A percentile compares a stretch with the other conserved stretches of the same genome.
phyloP scores from a whole-genome alignment of 352 stramenopile species.

The Elongisporangium undulatum region DNA sequence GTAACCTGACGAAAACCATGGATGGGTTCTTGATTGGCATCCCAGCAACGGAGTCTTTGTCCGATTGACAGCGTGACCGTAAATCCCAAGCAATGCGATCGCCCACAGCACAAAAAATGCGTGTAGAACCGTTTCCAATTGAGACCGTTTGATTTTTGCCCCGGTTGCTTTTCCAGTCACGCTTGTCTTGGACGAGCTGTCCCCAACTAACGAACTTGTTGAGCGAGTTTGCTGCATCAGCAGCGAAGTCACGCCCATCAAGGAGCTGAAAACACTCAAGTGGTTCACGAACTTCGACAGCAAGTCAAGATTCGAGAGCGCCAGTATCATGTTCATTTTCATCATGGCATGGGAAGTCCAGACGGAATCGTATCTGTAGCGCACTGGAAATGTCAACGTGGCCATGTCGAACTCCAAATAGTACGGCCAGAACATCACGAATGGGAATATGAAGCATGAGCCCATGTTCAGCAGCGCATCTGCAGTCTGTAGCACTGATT shows the following conservation, averaged over 20 bases:
- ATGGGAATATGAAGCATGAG: not conserved
- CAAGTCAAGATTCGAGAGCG: not conserved
- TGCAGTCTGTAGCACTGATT: not conserved
- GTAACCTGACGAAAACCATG: not conserved
- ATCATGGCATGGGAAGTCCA: not conserved
- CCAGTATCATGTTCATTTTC: not conserved
- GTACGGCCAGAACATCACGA: not conserved
- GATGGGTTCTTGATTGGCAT: not conserved
- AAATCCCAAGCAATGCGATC: not conserved
- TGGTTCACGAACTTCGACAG: not conserved
- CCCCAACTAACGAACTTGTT: not conserved
- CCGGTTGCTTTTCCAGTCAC: not conserved
- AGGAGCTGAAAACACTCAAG: not conserved
- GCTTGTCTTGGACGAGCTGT: not conserved
- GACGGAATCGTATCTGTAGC: not conserved
- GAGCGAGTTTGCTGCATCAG: not conserved
- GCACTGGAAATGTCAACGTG: not conserved
- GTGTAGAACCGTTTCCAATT: not conserved
- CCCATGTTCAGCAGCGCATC: not conserved
- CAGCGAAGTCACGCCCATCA: not conserved
- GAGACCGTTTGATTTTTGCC: not conserved
- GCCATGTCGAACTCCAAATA: not conserved
- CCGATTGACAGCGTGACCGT: not conserved
- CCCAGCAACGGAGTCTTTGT: not conserved
- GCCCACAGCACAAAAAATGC: not conserved